Conservation (phyloP, 2,329 filamentous ascomycete genomes). For the Fusarium nodosum region DNA sequence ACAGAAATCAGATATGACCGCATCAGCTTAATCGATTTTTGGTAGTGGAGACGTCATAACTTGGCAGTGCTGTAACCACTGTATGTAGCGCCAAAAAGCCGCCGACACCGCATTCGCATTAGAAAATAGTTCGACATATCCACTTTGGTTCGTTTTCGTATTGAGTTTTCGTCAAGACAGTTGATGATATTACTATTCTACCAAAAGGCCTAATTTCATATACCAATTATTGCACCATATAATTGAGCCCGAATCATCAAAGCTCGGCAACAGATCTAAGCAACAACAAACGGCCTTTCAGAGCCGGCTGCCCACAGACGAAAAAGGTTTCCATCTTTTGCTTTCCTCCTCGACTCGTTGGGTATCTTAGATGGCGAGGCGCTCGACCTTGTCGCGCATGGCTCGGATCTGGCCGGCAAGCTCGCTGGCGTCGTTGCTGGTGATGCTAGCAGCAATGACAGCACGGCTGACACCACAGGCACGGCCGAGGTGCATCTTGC, state of each 20-base stretch:
- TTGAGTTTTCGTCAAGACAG: conserved; percentile 36
- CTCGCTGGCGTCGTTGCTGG: conserved; percentile 91
- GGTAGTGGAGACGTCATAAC: conserved; percentile 46
- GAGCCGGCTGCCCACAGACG: conserved; percentile 19
- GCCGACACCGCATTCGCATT: conserved; percentile 46
- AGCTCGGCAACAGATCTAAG: conserved; percentile 32
- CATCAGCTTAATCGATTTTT: conserved; percentile 38
- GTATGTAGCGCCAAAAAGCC: conserved; percentile 23
- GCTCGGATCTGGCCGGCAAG: conserved; percentile 88
- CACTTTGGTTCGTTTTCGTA: conserved; percentile 45
- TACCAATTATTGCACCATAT: conserved; percentile 37
- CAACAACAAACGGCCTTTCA: conserved; percentile 8
- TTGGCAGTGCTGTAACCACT: conserved; percentile 34
- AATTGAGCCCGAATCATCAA: conserved; percentile 21
- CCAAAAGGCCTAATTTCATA: conserved; percentile 33
- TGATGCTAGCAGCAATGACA: conserved; percentile 90
- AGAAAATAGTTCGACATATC: conserved; percentile 27
- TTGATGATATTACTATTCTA: conserved; percentile 45
- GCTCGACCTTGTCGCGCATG: conserved; percentile 95
- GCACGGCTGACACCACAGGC: conserved; percentile 90
- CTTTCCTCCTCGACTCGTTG: conserved; percentile 34
- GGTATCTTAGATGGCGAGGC: conserved; percentile 84
- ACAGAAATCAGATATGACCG: conserved; percentile 42
- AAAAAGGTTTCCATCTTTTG: conserved; percentile 32
- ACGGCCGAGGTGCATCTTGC: conserved; percentile 87